Base-by-base conservation (phyloP, 768 basidiomycete species). In the Mycena galericulata region DNA sequence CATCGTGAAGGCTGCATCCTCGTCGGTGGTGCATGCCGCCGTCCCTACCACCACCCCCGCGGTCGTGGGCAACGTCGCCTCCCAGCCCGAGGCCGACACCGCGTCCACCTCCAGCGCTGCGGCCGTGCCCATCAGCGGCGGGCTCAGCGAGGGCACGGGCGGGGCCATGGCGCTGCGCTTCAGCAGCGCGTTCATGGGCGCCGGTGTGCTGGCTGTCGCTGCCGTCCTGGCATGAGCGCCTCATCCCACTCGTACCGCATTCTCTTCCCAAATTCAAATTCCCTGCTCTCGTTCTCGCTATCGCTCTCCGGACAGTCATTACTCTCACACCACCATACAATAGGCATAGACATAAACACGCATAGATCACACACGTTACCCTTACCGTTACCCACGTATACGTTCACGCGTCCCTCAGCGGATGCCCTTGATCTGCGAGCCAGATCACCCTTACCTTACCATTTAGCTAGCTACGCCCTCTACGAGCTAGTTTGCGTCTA, bases 61-160 rank as follows among this genome's bases (percentile, higher is more conserved):
- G 11, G 47, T 49, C 47, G 47, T 49, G 47, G 47, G 47, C 47
- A 49, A 49, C 47, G 47, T 49, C 26, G 47, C 47, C 24, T 26
- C 47, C 26, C 6, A 27, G 47, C 47, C 47, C 47, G 47, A 49
- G 2, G 47, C 47, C 47, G 47, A 49, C 47, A 36, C 34, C 34
- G 34, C 34, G 34, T 49, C 47, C 17, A 49, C 47, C 47, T 49
- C 47, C 47, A 49, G 47, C 47, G 47, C 47, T 18, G 47, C 47
- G 17, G 10, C 47, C 47, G 47, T 26, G 47, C 47, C 47, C 26
- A 49, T 49, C 29, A 32, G 20, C 29, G 49, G 49, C 29, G 49
- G 49, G 29, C 29, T 50, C 22, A 20, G 49, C 17, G 47, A 49
- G 47, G 47, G 47, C 10, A 49, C 47, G 26, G 47, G 47, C 47